Evolutionary conservation across 1,284 basidiomycete genomes (phyloP), one percentile per base, ranked within the genome.

Genomic region (Ustilago bromivora): DNA sequence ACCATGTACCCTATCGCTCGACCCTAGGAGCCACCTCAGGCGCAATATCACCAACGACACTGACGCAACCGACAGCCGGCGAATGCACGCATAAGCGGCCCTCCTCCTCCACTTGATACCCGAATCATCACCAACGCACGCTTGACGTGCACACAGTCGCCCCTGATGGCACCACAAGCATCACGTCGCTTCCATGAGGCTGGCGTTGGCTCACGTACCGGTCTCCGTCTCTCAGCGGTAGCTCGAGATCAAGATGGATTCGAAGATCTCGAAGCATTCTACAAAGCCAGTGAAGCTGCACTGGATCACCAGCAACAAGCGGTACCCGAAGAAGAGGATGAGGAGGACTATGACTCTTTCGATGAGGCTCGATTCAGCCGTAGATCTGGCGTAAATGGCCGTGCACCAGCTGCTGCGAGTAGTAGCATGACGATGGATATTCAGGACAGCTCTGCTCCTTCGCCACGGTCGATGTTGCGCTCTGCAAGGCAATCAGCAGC

Each of bases 211-310:
- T 78, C 82, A 28, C 79, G 84, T 19, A 86, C 84, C 19, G 84
- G 84, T 31, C 73, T 87, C 19, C 75, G 78, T 12, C 80, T 83
- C 13, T 77, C 82, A 0, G 61, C 67, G 5, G 66, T 79, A 0
- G 69, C 57, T 5, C 66, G 81, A n/a, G 91, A 91, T 78, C 91
- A 91, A 15, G 92, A 94, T 82, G 95, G 94, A 11, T 66, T 83
- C 56, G 78, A 82, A 11, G 77, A 83, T 40, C 64, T 84, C 17
- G 82, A 84, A 40, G 83, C 78, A 15, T 86, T 84, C 66, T 81
- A 82, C 72, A 74, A 76, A 32, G 84, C 82, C 17, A 81, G 78
- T 55, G 85, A 81, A 46, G 75, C 82, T 52, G 84, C 79, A 65
- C 79, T 86, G 55, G 82, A 85, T 43, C 79, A 77, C 15, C 71